phyloP scores from a whole-genome alignment of 1,284 basidiomycete genomes.

The Pseudozyma sp. region DNA sequence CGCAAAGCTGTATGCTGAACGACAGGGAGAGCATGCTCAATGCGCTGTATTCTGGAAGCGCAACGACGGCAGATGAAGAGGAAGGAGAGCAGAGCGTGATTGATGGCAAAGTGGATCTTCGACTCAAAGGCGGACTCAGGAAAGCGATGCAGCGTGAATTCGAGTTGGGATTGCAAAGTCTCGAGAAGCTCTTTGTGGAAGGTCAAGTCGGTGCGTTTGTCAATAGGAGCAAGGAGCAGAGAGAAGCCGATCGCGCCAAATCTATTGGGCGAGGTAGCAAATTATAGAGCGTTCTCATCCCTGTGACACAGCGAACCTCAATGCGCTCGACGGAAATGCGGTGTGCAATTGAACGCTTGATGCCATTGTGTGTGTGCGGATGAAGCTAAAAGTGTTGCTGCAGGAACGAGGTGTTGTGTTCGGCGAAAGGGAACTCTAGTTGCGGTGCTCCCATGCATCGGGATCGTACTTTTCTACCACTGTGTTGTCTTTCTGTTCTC shows the following conservation, averaged over 20 bases:
- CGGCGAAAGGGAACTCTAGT: constrained; percentile 13
- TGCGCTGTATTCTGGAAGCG: constrained; percentile 19
- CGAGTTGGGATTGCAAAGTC: constrained; percentile 31
- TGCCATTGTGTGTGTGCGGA: not conserved
- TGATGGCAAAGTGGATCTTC: constrained; percentile 21
- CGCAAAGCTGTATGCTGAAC: constrained; percentile 47
- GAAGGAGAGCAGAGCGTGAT: not conserved
- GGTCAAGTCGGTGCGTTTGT: constrained; percentile 40
- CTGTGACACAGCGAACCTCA: too few species aligned
- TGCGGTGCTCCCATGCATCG: constrained; percentile 59
- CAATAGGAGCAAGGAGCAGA: constrained; percentile 24
- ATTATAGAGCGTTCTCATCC: constrained; percentile 10
- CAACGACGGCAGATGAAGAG: not conserved
- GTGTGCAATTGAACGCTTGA: too few species aligned
- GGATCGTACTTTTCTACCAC: constrained; percentile 67
- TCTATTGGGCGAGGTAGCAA: constrained; percentile 17
- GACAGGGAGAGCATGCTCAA: constrained; percentile 38
- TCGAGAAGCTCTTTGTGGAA: constrained; percentile 30
- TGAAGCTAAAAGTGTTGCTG: not conserved
- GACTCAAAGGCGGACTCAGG: constrained; percentile 31
- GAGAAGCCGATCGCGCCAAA: constrained; percentile 24
- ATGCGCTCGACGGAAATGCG: too few species aligned
- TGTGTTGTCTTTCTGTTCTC: constrained; percentile 52
- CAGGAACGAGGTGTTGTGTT: not conserved
- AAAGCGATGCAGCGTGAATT: constrained; percentile 43